phyloP scores from a whole-genome alignment of 1,139 yeast species.

The Pichia sp. region DNA sequence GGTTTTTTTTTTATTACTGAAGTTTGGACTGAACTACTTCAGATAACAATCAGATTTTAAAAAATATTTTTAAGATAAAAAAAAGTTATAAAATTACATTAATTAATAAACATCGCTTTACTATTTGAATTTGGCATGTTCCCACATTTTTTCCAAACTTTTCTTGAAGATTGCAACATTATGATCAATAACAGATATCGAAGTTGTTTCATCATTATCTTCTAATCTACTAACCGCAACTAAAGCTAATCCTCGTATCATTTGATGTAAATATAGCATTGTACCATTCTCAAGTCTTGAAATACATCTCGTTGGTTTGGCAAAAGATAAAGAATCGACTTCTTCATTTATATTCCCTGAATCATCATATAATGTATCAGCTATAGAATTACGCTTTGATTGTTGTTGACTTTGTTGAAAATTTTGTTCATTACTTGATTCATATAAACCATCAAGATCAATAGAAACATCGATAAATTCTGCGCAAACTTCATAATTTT shows the following conservation, averaged over 20 bases:
- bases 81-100: neutral
- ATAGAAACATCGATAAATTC: constrained; percentile 93
- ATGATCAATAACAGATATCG: constrained; percentile 77
- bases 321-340: constrained; percentile 1
- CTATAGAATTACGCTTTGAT: constrained; percentile 9
- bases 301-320: constrained; percentile 51
- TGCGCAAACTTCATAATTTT: constrained; percentile 93
- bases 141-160: constrained; percentile 78
- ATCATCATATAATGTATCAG: constrained; percentile 12
- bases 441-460: constrained; percentile 72
- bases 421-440: constrained; percentile 25
- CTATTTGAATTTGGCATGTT: constrained; percentile 14
- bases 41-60: too few species aligned
- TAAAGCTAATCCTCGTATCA: constrained; percentile 88
- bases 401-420: neutral
- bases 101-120: too few species aligned
- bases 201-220: constrained; percentile 38
- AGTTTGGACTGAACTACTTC: too few species aligned
- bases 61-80: neutral
- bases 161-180: constrained; percentile 78
- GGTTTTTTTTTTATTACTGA: too few species aligned
- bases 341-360: neutral
- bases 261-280: constrained; percentile 74
- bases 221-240: constrained; percentile 73
- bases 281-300: constrained; percentile 79